These are phyloP conservation scores for Hypholoma fasciculare DNA, from an alignment of 768 basidiomycete species.

Conservation along the genomic window DNA sequence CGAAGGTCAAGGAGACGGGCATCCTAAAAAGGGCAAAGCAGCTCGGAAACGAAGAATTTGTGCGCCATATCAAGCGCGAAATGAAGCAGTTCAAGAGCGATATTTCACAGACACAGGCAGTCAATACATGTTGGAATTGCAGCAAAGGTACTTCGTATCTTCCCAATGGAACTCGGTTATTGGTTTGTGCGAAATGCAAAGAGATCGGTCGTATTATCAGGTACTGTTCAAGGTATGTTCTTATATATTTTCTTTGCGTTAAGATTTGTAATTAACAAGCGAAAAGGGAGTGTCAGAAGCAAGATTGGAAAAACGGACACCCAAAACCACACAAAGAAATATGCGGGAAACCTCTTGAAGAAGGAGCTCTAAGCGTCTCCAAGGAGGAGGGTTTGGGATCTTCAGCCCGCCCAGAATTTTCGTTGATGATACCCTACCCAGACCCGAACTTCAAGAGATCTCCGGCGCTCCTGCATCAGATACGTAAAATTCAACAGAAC, in stretches of 20 bases:
- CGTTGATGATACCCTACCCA: not conserved
- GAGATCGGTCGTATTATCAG: slow-evolving; percentile 5
- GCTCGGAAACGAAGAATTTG: not conserved
- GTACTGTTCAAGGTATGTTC: slow-evolving; percentile 14
- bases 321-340: slow-evolving; percentile 15
- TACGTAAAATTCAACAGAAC: not conserved
- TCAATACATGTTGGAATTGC: slow-evolving; percentile 1
- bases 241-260: not conserved
- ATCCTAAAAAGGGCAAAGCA: not conserved
- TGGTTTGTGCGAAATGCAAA: slow-evolving; percentile 10
- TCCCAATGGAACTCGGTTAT: not conserved
- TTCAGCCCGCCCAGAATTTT: not conserved
- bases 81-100: not conserved
- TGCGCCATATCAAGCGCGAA: not conserved
- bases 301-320: slow-evolving; percentile 21
- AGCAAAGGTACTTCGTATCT: not conserved
- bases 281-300: slow-evolving; percentile 20
- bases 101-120: not conserved
- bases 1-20: not conserved
- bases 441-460: slow-evolving; percentile 1
- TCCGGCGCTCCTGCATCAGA: slow-evolving; percentile 1
- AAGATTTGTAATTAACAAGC: not conserved
- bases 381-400: not conserved
- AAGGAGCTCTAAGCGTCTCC: not conserved
- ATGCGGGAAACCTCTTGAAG: slow-evolving; percentile 15